Conservation (phyloP, 2,329 filamentous ascomycete genomes). For the Ophiostoma ips region DNA sequence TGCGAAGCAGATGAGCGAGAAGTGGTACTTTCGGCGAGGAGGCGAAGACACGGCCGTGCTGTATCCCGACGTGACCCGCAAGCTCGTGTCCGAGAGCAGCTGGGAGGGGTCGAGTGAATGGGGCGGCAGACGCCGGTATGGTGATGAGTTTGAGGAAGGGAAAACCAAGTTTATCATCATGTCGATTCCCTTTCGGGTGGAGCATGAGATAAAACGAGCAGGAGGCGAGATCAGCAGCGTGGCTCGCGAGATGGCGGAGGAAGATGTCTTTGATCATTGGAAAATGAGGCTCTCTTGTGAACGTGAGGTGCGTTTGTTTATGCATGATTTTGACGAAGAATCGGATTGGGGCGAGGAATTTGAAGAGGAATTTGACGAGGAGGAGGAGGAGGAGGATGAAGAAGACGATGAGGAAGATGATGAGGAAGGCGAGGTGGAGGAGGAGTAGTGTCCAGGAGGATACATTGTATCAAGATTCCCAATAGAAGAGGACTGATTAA, state of each 20-base stretch:
- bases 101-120: slow-evolving; percentile 34
- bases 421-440: no score
- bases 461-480: no score
- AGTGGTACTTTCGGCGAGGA: slow-evolving; percentile 23
- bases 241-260: neutral
- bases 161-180: slow-evolving; percentile 20
- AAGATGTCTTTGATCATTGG: neutral
- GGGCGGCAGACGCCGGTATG: slow-evolving; percentile 23
- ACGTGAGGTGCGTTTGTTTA: no score
- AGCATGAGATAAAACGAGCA: neutral
- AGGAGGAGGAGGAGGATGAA: no score
- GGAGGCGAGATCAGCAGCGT: neutral
- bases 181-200: neutral
- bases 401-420: no score
- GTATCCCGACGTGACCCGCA: slow-evolving; percentile 16
- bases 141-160: slow-evolving; percentile 27
- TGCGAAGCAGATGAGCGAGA: slow-evolving; percentile 22
- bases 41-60: slow-evolving; percentile 21
- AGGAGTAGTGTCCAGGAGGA: no score
- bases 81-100: slow-evolving; percentile 18
- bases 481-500: no score
- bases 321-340: no score
- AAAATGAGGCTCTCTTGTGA: neutral
- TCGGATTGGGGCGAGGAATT: no score
- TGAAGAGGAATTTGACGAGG: no score